These are phyloP conservation scores for Lathyrus oleraceus DNA, from an alignment of 306 rosid genomes.

Conservation along the genomic window DNA sequence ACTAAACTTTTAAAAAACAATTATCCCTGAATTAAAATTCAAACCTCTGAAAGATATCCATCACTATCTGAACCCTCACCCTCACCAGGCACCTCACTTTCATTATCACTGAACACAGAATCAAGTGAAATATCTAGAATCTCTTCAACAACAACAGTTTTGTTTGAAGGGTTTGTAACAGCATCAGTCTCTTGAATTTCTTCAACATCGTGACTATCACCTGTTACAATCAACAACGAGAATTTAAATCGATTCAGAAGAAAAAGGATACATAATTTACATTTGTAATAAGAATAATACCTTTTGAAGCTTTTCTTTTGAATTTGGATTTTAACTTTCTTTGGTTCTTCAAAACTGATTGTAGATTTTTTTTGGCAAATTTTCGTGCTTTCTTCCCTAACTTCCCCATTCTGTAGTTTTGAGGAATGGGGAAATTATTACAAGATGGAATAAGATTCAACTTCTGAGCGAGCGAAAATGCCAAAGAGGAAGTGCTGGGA, in stretches of 20 bases:
- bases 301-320: slow-evolving; percentile 80
- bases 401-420: slow-evolving; percentile 59
- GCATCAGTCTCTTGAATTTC: slow-evolving; percentile 46
- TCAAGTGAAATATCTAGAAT: slow-evolving; percentile 52
- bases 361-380: slow-evolving; percentile 87
- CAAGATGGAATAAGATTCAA: too few relatives aligned
- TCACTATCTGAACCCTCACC: slow-evolving; percentile 71
- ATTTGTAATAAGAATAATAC: slow-evolving; percentile 27
- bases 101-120: slow-evolving; percentile 60
- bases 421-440: too few relatives aligned
- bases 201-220: slow-evolving; percentile 36
- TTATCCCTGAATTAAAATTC: not conserved
- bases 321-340: slow-evolving; percentile 71
- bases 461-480: not conserved
- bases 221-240: slow-evolving; percentile 44
- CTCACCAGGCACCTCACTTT: slow-evolving; percentile 51
- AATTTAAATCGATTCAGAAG: not conserved
- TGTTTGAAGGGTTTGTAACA: slow-evolving; percentile 43
- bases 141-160: slow-evolving; percentile 42
- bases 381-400: slow-evolving; percentile 92
- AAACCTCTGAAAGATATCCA: slow-evolving; percentile 90
- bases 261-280: not conserved
- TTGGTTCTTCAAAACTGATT: slow-evolving; percentile 69
- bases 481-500: too few relatives aligned
- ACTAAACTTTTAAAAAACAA: not conserved